phyloP scores from a whole-genome alignment of 805 yeast species.

The Nakazawaea siamensis region DNA sequence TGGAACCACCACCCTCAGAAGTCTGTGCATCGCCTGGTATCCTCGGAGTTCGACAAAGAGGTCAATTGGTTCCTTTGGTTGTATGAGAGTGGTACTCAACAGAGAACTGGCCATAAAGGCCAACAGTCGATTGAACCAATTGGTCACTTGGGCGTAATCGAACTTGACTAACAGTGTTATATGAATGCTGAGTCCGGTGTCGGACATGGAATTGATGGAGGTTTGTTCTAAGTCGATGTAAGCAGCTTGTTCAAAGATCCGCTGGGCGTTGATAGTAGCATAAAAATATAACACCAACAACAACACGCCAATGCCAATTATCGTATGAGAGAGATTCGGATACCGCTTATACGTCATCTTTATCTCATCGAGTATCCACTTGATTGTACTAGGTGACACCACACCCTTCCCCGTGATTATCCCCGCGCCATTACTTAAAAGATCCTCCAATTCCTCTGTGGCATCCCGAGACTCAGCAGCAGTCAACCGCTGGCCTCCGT shows the following conservation, averaged over 20 bases:
- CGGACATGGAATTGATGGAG: constrained; percentile 10
- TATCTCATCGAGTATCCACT: neutral
- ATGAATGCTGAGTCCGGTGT: constrained; percentile 12
- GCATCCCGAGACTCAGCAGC: neutral
- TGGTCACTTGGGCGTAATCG: constrained; percentile 13
- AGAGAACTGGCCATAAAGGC: neutral
- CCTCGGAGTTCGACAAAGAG: constrained; percentile 10
- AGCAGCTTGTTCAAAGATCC: constrained; percentile 6
- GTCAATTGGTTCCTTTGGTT: constrained; percentile 8
- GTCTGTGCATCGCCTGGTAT: constrained; percentile 1
- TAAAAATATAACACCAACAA: constrained; percentile 1
- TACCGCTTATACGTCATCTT: constrained; percentile 2
- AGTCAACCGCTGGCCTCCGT: neutral
- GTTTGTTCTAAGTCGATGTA: constrained; percentile 7
- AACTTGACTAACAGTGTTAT: constrained; percentile 11
- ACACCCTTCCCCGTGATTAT: constrained; percentile 2
- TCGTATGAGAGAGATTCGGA: constrained; percentile 2
- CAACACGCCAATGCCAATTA: neutral
- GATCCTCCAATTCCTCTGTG: constrained; percentile 1
- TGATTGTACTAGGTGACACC: constrained; percentile 3
- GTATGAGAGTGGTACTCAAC: constrained; percentile 9
- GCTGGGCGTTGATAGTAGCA: neutral
- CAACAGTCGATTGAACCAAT: constrained; percentile 8
- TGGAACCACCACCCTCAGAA: constrained; percentile 6
- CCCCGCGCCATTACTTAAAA: constrained; percentile 2